These are phyloP conservation scores for Leccinellum rugosiceps DNA, from an alignment of 768 basidiomycete species.

Conservation along the genomic window DNA sequence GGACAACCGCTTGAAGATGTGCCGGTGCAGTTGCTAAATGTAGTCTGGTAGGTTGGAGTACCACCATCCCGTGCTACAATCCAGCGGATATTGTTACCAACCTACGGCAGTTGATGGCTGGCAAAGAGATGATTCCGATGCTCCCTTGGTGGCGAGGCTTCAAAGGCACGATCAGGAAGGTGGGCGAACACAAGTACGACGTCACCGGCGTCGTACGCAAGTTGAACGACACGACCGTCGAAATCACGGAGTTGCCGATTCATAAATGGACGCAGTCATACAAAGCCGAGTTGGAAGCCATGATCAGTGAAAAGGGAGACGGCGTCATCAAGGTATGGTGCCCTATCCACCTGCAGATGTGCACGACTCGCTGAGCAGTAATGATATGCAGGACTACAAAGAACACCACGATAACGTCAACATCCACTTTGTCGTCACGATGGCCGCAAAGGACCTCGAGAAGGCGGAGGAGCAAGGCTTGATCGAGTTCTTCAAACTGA, in stretches of 20 bases:
- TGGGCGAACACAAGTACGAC: conserved; percentile 83
- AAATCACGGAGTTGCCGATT: conserved; percentile 93
- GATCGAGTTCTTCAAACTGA: conserved; percentile 88
- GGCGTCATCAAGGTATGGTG: conserved; percentile 70
- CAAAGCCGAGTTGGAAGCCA: conserved; percentile 86
- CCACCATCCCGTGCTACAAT: conserved; percentile 87
- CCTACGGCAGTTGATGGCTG: conserved; percentile 80
- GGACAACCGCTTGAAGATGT: conserved; percentile 14
- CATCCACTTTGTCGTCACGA: conserved; percentile 82
- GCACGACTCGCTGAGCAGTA: background rate
- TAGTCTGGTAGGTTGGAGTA: conserved; percentile 79
- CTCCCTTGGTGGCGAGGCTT: conserved; percentile 98
- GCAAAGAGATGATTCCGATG: conserved; percentile 83
- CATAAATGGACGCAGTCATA: conserved; percentile 92
- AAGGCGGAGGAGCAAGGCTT: conserved; percentile 90
- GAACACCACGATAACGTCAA: conserved; percentile 93
- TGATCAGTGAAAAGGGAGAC: conserved; percentile 85
- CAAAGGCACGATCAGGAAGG: conserved; percentile 79
- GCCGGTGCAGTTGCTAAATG: background rate
- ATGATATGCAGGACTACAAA: conserved; percentile 76
- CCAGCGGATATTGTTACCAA: conserved; percentile 88
- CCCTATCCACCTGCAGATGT: background rate
- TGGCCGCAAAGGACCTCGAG: conserved; percentile 76
- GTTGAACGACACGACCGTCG: conserved; percentile 83
- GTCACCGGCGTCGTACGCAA: conserved; percentile 72